Evolutionary conservation across 1,139 yeast species (phyloP), one percentile per base, ranked within the genome.

Genomic region (Hyphopichia khmerensis): DNA sequence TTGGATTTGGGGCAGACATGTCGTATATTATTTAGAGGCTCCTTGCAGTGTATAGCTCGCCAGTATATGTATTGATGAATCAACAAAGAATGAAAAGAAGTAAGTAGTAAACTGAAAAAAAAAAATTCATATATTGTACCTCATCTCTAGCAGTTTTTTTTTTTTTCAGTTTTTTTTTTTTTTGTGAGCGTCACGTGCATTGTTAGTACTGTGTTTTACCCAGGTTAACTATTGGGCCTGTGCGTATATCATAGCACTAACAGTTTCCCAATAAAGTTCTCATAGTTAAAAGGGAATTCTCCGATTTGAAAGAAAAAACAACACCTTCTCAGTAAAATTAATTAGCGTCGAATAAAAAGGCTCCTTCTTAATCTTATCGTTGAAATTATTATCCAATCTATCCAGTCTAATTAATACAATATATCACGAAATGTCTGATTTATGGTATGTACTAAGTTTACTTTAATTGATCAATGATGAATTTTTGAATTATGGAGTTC

Each of bases 1-100:
- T 87, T 69, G 95, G 95, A 79, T 87, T 86, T 74, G 90, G 89
- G 57, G 89, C 80, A 63, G 87, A 79, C 85, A 78, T 80, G 15
- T 38, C 35, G 9, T 3, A 5, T 11, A 16, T 32, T 17, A 3
- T 50, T 35, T 40, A 40, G 57, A 68, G 86, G 93, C 81, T 85
- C 93, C 93, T 85, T 72, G 78, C 78, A 61, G 55, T 37, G 33
- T 36, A 6, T 56, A 67, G 79, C 79, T 73, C 79, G 67, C 79
- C 77, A 65, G 68, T 64, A 60, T 47, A 35, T 29, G 9, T 33
- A 15, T 65, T 37, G 19, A 19, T 31, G 32, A 36, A 17, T 13
- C n/a, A n/a, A n/a, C n/a, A n/a, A n/a, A n/a, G n/a, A 32, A 13
- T 15, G n/a, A n/a, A 4, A 8, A 29, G 4, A 29, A 29, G 15